These are phyloP conservation scores for Saccharomyces pastorianus DNA, from an alignment of 1,139 yeast species.

Conservation along the genomic window DNA sequence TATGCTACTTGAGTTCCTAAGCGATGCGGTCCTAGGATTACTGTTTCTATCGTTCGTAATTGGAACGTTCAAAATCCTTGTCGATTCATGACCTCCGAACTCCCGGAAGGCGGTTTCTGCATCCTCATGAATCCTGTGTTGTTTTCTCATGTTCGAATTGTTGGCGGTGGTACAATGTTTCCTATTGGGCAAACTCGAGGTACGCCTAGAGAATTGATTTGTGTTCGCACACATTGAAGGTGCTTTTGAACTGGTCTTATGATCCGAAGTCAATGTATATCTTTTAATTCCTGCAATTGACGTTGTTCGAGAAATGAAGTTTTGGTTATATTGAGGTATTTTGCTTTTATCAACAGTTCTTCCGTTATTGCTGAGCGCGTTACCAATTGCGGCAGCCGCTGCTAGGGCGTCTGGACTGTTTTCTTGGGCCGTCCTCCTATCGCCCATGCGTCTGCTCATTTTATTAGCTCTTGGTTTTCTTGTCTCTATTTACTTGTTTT, in stretches of 20 bases:
- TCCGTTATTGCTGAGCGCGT: conserved; percentile 28
- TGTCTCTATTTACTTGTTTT: background rate
- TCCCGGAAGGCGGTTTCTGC: background rate
- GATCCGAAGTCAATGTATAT: background rate
- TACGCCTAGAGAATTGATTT: conserved; percentile 2
- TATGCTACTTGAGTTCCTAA: conserved; percentile 1
- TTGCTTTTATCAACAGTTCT: conserved; percentile 18
- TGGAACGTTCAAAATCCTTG: conserved; percentile 2
- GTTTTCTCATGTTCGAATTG: background rate
- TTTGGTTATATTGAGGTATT: conserved; percentile 15
- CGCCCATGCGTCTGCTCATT: background rate
- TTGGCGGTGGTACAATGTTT: conserved; percentile 2
- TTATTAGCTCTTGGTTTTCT: background rate
- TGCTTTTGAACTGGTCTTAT: conserved; percentile 4
- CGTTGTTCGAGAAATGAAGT: background rate
- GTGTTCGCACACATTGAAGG: conserved; percentile 7
- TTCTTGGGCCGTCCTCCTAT: conserved; percentile 5
- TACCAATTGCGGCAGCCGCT: conserved; percentile 38
- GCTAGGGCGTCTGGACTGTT: conserved; percentile 36
- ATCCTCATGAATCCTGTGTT: background rate
- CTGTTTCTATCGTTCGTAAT: conserved; percentile 4
- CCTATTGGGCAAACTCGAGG: conserved; percentile 2
- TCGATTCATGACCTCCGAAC: background rate
- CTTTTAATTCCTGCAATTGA: background rate
- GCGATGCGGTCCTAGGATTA: conserved; percentile 2